Base-by-base conservation (phyloP, 192 early-diverging fungal genomes). In the Backusella luteola region DNA sequence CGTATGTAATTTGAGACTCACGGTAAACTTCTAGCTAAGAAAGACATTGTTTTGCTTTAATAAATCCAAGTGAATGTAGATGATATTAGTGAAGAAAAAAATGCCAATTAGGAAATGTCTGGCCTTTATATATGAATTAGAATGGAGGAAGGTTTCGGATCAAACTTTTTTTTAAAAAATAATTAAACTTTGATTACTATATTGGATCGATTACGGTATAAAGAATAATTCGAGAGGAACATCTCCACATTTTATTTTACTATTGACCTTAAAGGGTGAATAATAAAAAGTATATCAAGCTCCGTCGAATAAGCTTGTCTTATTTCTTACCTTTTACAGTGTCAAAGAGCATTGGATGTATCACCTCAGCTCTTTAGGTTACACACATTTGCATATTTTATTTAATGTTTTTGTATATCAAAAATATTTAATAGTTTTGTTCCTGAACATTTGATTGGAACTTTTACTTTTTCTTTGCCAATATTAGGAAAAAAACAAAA, bases 231-330 rank as follows among this genome's bases (percentile, higher is more conserved):
- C 56, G n/a, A 63, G n/a, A 63, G 56, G 56, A 63, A 63, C 56
- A 63, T 63, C 56, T 63, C 26, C 21, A 63, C 12, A 63, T 63
- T 63, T 63, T 63, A 63, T 63, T 63, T 63, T 63, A 63, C 56
- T 63, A 12, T 63, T 63, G 56, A 29, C 56, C 56, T 63, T 29
- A 63, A 63, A 63, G 56, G 56, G 56, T 63, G 56, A 63, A 63
- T 23, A 63, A 63, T 63, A 63, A 63, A 63, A 63, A 9, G n/a
- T 63, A 29, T 63, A 63, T 63, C 9, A 63, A 63, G 56, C 56
- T 63, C 56, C 56, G 56, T 63, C 23, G 21, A 63, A 63, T 63
- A 12, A 63, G 11, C 23, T 63, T 63, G 56, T 63, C 56, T 63
- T 63, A 63, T 63, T 63, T 63, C 56, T 63, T 63, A 63, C 56